phyloP scores from a whole-genome alignment of 208 protist species.

The Leishmania mexicana region DNA sequence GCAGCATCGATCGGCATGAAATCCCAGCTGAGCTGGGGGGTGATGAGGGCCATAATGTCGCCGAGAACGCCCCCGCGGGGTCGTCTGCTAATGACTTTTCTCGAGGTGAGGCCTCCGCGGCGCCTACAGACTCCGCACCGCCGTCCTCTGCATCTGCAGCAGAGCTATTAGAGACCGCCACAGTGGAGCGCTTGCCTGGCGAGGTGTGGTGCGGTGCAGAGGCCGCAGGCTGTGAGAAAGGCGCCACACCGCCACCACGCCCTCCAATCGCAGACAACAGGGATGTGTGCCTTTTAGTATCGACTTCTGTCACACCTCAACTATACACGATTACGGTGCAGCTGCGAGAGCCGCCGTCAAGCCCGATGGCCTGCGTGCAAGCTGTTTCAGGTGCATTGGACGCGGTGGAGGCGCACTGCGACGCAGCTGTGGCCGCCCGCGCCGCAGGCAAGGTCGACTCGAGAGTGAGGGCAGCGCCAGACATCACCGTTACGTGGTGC shows the following conservation, averaged over 20 bases:
- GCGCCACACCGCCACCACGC: neutral
- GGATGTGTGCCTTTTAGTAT: conserved; percentile 10
- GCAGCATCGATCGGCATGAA: conserved; percentile 55
- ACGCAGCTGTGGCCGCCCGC: neutral
- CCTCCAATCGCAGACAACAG: neutral
- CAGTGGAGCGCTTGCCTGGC: conserved; percentile 3
- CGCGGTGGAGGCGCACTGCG: conserved; percentile 20
- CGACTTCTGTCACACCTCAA: neutral
- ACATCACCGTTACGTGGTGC: conserved; percentile 20
- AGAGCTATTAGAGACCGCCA: neutral
- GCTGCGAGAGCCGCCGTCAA: conserved; percentile 22
- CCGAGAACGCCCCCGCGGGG: neutral
- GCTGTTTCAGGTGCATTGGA: conserved; percentile 20
- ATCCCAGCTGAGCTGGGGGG: conserved; percentile 47
- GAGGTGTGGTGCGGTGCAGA: conserved; percentile 2
- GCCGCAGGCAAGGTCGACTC: neutral
- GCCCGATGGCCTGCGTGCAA: conserved; percentile 7
- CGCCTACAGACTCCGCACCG: neutral
- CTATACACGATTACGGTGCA: conserved; percentile 22
- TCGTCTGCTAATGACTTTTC: neutral
- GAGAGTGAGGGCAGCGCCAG: neutral
- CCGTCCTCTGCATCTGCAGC: neutral
- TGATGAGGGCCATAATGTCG: neutral
- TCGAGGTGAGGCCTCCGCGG: neutral
- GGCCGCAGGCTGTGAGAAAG: neutral